Evolutionary conservation across 371 early-diverging fungal genomes (phyloP).

Genomic region (Mucor velutinosus): DNA sequence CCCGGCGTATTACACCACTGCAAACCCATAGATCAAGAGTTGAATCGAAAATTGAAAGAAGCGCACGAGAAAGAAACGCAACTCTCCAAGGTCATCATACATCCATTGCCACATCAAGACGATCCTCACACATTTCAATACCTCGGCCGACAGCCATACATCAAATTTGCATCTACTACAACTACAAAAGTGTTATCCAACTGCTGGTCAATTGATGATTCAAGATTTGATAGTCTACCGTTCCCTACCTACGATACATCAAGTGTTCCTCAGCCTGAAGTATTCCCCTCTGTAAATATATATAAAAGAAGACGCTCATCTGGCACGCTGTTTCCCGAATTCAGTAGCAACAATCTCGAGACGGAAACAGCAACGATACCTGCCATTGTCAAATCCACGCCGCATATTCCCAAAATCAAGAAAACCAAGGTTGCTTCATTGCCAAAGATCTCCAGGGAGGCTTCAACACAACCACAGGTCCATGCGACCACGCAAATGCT

Average conservation of each 20-base stretch:
- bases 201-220: slow-evolving; percentile 8
- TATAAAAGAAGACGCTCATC: background rate
- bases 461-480: background rate
- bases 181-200: slow-evolving; percentile 5
- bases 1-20: background rate
- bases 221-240: background rate
- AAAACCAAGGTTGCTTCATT: background rate
- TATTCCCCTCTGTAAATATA: slow-evolving; percentile 6
- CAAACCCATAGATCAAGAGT: background rate
- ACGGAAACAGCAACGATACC: background rate
- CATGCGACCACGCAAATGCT: background rate
- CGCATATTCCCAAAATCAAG: background rate
- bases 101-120: background rate
- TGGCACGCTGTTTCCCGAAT: background rate
- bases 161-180: slow-evolving; percentile 3
- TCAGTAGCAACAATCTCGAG: background rate
- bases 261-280: background rate
- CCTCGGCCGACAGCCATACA: background rate
- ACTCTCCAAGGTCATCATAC: background rate
- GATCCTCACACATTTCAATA: slow-evolving; percentile 3
- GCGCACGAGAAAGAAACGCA: slow-evolving; percentile 15
- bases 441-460: background rate
- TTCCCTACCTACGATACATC: slow-evolving; percentile 3
- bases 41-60: slow-evolving; percentile 3
- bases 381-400: background rate